Conservation (phyloP, 2,329 filamentous ascomycete species). For the Pseudogymnoascus sp. region DNA sequence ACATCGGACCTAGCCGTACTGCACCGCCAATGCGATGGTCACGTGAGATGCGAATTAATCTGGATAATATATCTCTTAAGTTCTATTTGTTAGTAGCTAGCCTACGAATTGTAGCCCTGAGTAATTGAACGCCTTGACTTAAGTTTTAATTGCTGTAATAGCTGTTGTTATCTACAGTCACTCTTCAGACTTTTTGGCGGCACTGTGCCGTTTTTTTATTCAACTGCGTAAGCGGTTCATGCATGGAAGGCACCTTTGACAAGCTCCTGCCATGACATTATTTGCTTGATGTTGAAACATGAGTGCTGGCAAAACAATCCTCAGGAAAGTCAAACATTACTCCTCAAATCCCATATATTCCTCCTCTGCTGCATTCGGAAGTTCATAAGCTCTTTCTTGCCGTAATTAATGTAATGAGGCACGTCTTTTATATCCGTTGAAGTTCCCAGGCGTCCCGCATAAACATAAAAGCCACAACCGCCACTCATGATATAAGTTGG, state of each 20-base stretch:
- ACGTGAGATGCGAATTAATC: background rate
- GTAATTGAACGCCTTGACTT: too few relatives aligned
- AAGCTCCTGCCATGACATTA: background rate
- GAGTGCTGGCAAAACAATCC: background rate
- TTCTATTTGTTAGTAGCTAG: too few relatives aligned
- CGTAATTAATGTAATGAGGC: background rate
- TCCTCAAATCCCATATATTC: background rate
- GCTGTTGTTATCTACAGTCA: too few relatives aligned
- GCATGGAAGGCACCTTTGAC: background rate
- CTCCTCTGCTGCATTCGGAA: background rate
- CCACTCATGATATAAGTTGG: background rate
- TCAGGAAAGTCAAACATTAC: conserved; percentile 1
- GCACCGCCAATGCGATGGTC: background rate
- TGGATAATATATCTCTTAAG: too few relatives aligned
- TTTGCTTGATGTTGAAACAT: background rate
- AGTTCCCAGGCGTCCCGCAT: background rate
- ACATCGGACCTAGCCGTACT: background rate
- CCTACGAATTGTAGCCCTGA: too few relatives aligned
- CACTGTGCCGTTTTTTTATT: too few relatives aligned
- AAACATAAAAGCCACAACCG: background rate
- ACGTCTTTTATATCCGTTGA: background rate
- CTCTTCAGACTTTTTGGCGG: too few relatives aligned
- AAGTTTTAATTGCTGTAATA: too few relatives aligned
- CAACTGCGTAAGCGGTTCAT: background rate
- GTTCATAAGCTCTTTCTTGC: background rate